Conservation (phyloP, 176 grass and related monocot species). For the Juncus inflexus region DNA sequence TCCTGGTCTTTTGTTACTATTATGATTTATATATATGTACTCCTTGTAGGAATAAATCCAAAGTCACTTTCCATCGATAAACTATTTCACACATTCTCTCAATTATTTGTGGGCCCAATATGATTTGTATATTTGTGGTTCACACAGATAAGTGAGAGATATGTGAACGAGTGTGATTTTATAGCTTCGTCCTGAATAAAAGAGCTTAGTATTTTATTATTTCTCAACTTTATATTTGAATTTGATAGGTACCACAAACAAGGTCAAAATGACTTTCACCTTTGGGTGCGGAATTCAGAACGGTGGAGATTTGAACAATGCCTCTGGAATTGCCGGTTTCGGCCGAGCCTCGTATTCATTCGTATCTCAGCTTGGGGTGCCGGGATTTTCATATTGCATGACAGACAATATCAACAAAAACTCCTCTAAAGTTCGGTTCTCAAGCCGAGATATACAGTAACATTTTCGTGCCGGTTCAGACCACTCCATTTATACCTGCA, state of each 20-base stretch:
- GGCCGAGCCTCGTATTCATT: slow-evolving; percentile 43
- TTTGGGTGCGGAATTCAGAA: slow-evolving; percentile 61
- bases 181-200: no score
- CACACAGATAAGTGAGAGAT: no score
- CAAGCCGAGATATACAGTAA: slow-evolving; percentile 29
- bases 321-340: slow-evolving; percentile 63
- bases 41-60: no score
- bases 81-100: no score
- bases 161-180: no score
- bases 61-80: no score
- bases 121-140: no score
- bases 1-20: no score
- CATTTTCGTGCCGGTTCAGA: slow-evolving; percentile 26
- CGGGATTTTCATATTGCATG: slow-evolving; percentile 72
- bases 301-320: slow-evolving; percentile 44
- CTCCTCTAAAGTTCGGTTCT: slow-evolving; percentile 51
- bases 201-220: no score
- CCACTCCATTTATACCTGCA: slow-evolving; percentile 40
- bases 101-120: no score
- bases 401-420: slow-evolving; percentile 20
- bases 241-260: not conserved
- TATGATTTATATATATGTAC: no score
- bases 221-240: slow-evolving; percentile 13
- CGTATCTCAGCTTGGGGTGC: slow-evolving; percentile 53
- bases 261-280: slow-evolving; percentile 17